Percentiles rank a stretch among this genome's conserved stretches.
Conservation (phyloP, 345 rosid species). For the thale cress (Arabidopsis thaliana) region DNA sequence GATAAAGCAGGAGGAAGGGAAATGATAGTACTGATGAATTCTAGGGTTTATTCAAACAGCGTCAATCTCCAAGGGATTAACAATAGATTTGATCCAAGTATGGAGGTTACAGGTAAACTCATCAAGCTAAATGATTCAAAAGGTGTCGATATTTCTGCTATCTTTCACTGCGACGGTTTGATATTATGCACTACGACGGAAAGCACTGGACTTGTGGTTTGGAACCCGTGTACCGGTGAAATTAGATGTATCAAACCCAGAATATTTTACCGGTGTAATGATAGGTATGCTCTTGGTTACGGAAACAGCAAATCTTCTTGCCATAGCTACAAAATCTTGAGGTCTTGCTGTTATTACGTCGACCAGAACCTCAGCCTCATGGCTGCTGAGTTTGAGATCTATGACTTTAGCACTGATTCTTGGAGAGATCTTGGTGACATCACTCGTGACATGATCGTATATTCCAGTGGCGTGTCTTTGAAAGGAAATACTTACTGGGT, state of each 20-base stretch:
- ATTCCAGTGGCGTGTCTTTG: not conserved
- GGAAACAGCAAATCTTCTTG: not conserved
- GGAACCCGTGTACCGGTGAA: not conserved
- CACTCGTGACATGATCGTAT: too few relatives aligned
- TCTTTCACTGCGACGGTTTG: slow-evolving; percentile 15
- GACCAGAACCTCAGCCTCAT: not conserved
- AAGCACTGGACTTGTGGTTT: not conserved
- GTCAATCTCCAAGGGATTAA: not conserved
- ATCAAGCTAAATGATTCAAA: not conserved
- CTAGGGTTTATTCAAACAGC: not conserved
- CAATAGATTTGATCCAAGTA: not conserved
- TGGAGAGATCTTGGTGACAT: slow-evolving; percentile 1
- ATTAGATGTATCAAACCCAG: not conserved
- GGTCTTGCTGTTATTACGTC: not conserved
- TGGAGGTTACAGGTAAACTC: not conserved
- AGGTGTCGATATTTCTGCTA: not conserved
- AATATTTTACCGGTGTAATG: not conserved
- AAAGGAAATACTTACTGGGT: slow-evolving; percentile 15
- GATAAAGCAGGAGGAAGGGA: not conserved
- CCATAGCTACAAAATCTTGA: slow-evolving; percentile 13
- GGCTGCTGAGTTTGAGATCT: not conserved
- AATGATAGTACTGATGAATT: not conserved
- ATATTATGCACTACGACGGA: not conserved
- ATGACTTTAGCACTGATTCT: not conserved
- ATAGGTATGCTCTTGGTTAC: not conserved